Evolutionary conservation across 257 asterid genomes (phyloP), one percentile per base, ranked within the genome.

Genomic region (Solanum chiquidenum): DNA sequence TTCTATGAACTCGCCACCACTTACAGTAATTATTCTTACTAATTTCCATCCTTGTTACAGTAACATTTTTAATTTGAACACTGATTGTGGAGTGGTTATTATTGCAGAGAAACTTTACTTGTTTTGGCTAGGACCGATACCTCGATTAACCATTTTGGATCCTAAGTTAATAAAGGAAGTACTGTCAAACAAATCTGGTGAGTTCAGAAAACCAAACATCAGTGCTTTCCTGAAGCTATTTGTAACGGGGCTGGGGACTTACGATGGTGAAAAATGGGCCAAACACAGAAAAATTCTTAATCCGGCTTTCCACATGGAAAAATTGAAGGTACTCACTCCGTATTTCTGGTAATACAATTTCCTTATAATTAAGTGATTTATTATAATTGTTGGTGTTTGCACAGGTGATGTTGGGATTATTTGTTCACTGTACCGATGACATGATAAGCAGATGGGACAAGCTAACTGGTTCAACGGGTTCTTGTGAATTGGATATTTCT

Each of bases 281-380:
- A 87, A 87, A 38, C 77, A 92, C 23, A 89, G 92, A 84, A 87
- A 86, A 62, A 38, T 90, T 18, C 88, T 91, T 49, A 68, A 64
- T 84, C 92, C 91, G 9, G 92, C 93, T 18, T 91, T 91, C 82
- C 91, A 91, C 79, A 85, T 88, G 38, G 90, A 91, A 69, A 91
- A 89, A 72, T 23, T 91, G 35, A 88, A 80, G 88, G 93, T 87
- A 52, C 1, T 44, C 1, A 44, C 55, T 44, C 37, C 37, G 14
- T 72, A 21, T 1, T 27, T 86, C 20, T 42, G 25, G 7, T 10
- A 35, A 34, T 11, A 42, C 49, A 42, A 11, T 42, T 42, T 42
- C 1, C 31, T 27, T 69, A 29, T 34, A 44, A 40, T 16, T 31
- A 27, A 72, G 46, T 33, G 27, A 10, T 21, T 37, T 40, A 60